phyloP scores from a whole-genome alignment of 108 stramenopile genomes.

The Nitzschia putrida region DNA sequence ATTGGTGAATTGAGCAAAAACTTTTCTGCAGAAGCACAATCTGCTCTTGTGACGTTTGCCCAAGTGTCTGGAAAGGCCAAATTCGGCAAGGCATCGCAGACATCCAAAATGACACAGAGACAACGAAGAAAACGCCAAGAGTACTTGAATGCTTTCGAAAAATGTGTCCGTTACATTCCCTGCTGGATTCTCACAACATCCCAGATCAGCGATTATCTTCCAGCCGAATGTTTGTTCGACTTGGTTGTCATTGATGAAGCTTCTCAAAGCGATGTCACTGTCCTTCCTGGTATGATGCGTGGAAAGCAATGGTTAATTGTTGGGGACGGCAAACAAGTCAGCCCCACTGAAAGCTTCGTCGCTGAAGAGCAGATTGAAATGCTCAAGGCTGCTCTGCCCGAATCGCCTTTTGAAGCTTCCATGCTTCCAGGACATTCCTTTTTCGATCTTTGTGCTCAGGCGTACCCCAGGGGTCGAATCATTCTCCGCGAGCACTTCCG shows the following conservation, averaged over 20 bases:
- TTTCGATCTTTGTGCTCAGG: slow-evolving; percentile 67
- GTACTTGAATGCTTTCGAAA: slow-evolving; percentile 61
- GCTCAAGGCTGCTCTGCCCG: slow-evolving; percentile 44
- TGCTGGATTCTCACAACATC: slow-evolving; percentile 67
- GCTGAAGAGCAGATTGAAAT: slow-evolving; percentile 56
- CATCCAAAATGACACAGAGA: slow-evolving; percentile 54
- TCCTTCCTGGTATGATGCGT: slow-evolving; percentile 61
- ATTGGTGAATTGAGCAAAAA: slow-evolving; percentile 41
- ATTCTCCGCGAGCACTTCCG: slow-evolving; percentile 69
- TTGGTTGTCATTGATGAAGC: slow-evolving; percentile 68
- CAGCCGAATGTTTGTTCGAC: slow-evolving; percentile 60
- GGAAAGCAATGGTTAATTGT: slow-evolving; percentile 77
- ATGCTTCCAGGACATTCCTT: slow-evolving; percentile 59
- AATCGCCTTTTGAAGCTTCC: slow-evolving; percentile 47
- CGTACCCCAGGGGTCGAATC: slow-evolving; percentile 54
- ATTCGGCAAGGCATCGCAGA: slow-evolving; percentile 46
- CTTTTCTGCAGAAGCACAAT: slow-evolving; percentile 61
- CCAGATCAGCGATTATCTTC: slow-evolving; percentile 65
- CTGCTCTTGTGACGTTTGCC: slow-evolving; percentile 56
- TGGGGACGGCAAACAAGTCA: slow-evolving; percentile 69
- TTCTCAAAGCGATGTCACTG: slow-evolving; percentile 59
- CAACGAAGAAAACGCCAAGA: slow-evolving; percentile 59
- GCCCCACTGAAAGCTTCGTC: slow-evolving; percentile 63
- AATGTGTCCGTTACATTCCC: slow-evolving; percentile 63
- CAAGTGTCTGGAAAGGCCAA: slow-evolving; percentile 65